Evolutionary conservation across 257 asterid genomes (phyloP).

Genomic region (Nyctanthes arbortristis): DNA sequence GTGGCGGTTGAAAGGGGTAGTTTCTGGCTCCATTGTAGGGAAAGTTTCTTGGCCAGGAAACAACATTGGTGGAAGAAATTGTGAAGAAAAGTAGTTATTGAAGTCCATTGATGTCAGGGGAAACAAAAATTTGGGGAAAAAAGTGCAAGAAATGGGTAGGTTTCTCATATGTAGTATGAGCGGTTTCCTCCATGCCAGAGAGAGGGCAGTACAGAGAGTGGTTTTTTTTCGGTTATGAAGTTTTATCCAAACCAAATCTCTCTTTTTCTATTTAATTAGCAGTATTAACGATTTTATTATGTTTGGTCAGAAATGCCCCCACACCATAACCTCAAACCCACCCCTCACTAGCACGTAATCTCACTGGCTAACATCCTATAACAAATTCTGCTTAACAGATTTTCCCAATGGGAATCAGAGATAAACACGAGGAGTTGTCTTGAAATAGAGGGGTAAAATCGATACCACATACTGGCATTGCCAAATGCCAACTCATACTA

Average conservation of each 20-base stretch:
- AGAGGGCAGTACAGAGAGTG: background rate
- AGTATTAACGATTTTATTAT: too few species aligned
- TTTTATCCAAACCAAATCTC: conserved; percentile 18
- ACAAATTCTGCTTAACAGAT: too few species aligned
- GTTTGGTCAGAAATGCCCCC: too few species aligned
- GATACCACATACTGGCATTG: too few species aligned
- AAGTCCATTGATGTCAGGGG: background rate
- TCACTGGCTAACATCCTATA: too few species aligned
- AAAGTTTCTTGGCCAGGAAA: background rate
- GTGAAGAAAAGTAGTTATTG: conserved; percentile 9
- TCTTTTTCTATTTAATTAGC: background rate
- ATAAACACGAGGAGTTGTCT: too few species aligned
- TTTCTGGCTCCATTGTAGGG: background rate
- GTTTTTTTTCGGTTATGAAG: conserved; percentile 23
- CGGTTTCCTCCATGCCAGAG: background rate
- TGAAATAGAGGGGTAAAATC: too few species aligned
- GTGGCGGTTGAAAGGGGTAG: background rate
- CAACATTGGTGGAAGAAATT: background rate
- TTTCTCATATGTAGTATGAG: conserved; percentile 8
- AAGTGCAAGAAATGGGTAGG: conserved; percentile 27
- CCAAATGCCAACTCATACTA: too few species aligned
- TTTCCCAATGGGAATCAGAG: too few species aligned
- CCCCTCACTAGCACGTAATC: too few species aligned
- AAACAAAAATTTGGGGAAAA: conserved; percentile 4
- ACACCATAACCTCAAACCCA: too few species aligned